Percentiles rank a stretch among this genome's conserved stretches.
phyloP scores from a whole-genome alignment of 2,329 filamentous ascomycete species.

The Diaporthe caulivora region DNA sequence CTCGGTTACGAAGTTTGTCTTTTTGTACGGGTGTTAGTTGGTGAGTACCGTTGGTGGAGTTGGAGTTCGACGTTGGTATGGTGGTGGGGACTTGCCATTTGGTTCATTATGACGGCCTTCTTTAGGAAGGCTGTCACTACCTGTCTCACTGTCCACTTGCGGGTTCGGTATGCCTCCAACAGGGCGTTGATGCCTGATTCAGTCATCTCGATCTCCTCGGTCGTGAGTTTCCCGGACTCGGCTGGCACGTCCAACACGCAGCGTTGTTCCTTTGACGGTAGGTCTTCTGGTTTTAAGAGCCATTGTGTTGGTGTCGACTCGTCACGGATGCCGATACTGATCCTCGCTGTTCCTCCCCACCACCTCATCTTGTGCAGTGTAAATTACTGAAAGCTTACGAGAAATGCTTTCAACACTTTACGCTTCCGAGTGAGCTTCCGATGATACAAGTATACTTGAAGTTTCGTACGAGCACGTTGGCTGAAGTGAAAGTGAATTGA shows the following conservation, averaged over 20 bases:
- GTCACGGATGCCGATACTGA: slow-evolving; percentile 49
- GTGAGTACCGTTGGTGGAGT: neutral
- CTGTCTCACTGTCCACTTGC: slow-evolving; percentile 50
- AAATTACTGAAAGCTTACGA: neutral
- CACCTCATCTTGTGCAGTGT: slow-evolving; percentile 24
- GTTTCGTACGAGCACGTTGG: neutral
- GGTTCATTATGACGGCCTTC: slow-evolving; percentile 61
- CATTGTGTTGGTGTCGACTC: slow-evolving; percentile 52
- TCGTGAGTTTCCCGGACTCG: slow-evolving; percentile 48
- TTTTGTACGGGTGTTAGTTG: neutral
- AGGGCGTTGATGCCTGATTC: slow-evolving; percentile 50
- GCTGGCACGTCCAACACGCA: slow-evolving; percentile 44
- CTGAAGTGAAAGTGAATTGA: neutral
- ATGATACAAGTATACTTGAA: neutral
- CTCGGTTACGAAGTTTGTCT: slow-evolving; percentile 43
- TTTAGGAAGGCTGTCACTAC: slow-evolving; percentile 61
- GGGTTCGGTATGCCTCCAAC: slow-evolving; percentile 40
- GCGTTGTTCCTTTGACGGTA: slow-evolving; percentile 43
- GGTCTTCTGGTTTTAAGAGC: slow-evolving; percentile 48
- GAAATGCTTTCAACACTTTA: neutral
- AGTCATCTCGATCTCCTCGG: slow-evolving; percentile 54
- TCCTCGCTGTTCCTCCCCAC: slow-evolving; percentile 50
- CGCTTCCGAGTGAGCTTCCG: too few species aligned
- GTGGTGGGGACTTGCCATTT: slow-evolving; percentile 47
- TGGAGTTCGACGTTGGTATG: rapidly evolving